Base-by-base conservation (phyloP, 2,329 filamentous ascomycete genomes). In the Rhynchosporium agropyri region DNA sequence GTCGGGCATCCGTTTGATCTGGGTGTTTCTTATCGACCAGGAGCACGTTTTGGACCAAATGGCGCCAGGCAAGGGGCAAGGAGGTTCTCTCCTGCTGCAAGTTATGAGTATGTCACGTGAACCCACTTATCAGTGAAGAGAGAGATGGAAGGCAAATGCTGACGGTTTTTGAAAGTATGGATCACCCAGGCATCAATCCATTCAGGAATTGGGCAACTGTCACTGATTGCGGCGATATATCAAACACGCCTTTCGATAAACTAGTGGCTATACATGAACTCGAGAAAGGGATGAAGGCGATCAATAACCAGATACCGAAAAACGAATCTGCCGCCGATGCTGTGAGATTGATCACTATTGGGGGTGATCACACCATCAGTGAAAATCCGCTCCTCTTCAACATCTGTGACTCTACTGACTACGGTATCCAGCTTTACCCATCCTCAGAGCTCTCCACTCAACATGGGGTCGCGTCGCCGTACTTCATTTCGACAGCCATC, bases 301-400 rank as follows among this genome's bases (percentile, higher is more conserved):
- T 73, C 33, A 66, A 69, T 42, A 29, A 42, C 0, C 56, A 61
- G 46, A 67, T 63, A 29, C 64, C 72, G 2, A 71, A 72, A 58
- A 72, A 73, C 48, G 60, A 55, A 4, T 68, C 70, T n/a, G 63
- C 63, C 26, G 63, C 60, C 13, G 68, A 73, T 60, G 67, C 67
- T 15, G 64, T 71, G 5, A 64, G 71, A 42, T 61, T 70, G n/a
- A 69, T 74, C 33, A 68, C 63, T 1, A 70, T 74, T 54, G 72
- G 72, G 28, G 72, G 72, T 29, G 72, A 73, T 61, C 72, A 74
- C 60, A 73, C 72, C 5, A 73, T 73, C n/a, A 73, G 71, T 73
- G 58, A 65, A 55, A 42, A 13, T 6, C 8, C 9, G 9, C 6
- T 29, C 9, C 33, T 36, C 43, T 42, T 26, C 15, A 46, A 6